phyloP scores from a whole-genome alignment of 2,329 filamentous ascomycete genomes.

The Lasiodiplodia citricola region DNA sequence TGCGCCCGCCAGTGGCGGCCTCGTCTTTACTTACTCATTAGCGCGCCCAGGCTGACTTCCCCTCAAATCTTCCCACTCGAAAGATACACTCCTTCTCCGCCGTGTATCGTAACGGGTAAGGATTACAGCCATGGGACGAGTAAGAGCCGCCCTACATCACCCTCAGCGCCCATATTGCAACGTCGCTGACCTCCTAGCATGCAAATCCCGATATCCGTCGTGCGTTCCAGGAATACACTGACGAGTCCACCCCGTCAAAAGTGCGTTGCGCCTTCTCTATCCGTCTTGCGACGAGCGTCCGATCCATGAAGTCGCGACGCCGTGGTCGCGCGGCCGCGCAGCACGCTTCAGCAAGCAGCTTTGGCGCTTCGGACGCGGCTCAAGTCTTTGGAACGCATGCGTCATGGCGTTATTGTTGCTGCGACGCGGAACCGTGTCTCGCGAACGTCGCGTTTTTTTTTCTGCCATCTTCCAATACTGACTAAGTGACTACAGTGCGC shows the following conservation, averaged over 20 bases:
- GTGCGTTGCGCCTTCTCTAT: conserved; percentile 30
- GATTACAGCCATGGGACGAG: conserved; percentile 25
- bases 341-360: not conserved
- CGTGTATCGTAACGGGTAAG: conserved; percentile 19
- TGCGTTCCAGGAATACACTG: conserved; percentile 49
- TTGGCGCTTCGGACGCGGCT: not conserved
- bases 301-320: conserved; percentile 1
- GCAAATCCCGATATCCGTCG: conserved; percentile 50
- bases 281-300: conserved; percentile 10
- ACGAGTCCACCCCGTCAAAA: conserved; percentile 49
- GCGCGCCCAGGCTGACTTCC: conserved; percentile 13
- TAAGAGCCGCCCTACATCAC: conserved; percentile 18
- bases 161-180: not conserved
- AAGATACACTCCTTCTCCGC: conserved; percentile 24
- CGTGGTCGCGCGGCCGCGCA: not conserved
- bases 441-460: not conserved
- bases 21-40: not conserved
- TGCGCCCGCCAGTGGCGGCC: not conserved
- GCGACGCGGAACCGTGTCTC: not conserved
- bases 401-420: not conserved
- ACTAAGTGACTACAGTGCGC: conserved; percentile 44
- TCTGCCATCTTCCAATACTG: not conserved
- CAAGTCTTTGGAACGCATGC: not conserved
- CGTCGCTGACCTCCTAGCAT: conserved; percentile 32
- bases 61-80: conserved; percentile 23